Base-by-base conservation (phyloP, 768 basidiomycete species). In the Leccinellum rugosiceps region DNA sequence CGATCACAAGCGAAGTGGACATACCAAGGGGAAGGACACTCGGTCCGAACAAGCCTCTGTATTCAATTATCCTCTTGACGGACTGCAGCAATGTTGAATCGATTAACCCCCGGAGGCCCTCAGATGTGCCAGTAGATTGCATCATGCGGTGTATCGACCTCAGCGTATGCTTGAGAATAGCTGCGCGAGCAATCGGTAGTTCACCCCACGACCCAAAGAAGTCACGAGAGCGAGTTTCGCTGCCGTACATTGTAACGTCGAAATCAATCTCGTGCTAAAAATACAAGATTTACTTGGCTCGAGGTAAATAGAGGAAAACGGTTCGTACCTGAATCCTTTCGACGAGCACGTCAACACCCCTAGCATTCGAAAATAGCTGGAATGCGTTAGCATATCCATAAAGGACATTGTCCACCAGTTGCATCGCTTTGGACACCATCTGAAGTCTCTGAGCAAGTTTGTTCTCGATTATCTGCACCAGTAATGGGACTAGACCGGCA, bases 91-190 rank as follows among this genome's bases (percentile, higher is more conserved):
- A 77, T 2, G 92, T 86, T 50, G 89, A 88, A 72, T 99, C 97
- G 56, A 98, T 94, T 35, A 99, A 78, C 31, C 94, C 95, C 15
- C 97, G 86, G 13, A 99, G 80, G 2, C 95, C 94, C 70, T 99
- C 97, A 4, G 94, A 87, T 4, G 91, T 90, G 9, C 96, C 96
- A 0, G 93, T 89, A 0, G 90, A 89, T 67, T 95, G 92, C 95
- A 99, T 97, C 85, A 98, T 93, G 28, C 97, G 86, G 64, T 97
- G 94, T 76, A 96, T 85, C 1, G 94, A 94, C 28, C 97, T 87
- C 31, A 99, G 72, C 10, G 93, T 83, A 60, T 94, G 88, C 73
- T 96, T 97, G 63, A 98, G 76, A n/a, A 93, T 85, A 38, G 87
- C 86, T 25, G 86, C 85, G 4, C 87, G 84, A 48, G 84, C 78